Base-by-base conservation (phyloP, 345 rosid species). In the Citrus inodora region DNA sequence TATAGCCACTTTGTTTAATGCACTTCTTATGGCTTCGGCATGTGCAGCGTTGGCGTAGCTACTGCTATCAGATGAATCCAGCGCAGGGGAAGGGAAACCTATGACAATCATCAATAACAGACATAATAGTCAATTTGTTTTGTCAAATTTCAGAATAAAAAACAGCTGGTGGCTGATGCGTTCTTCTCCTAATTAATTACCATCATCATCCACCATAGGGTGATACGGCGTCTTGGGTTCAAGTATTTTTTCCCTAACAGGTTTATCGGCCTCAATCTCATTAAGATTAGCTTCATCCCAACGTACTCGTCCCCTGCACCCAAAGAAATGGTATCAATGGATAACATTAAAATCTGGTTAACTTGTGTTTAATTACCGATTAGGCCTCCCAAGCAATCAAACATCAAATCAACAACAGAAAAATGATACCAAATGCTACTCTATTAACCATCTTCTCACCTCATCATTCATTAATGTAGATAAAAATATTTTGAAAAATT, bases 11-110 rank as follows among this genome's bases (percentile, higher is more conserved):
- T 66, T 55, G 19, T 40, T 79, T 2, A 79, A 7, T 24, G 81
- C 81, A 21, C 22, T 56, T 19, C 16, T 24, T 66, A 73, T 2
- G 32, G 77, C 81, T 65, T 79, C 77, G 5, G 77, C 81, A 73
- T 72, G 73, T 14, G 77, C 73, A 65, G 58, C 48, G 4, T 27
- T 38, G 46, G 42, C 67, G 13, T 27, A 28, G 46, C 25, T 53
- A 21, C 14, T 37, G 13, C 4, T 7, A 9, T 30, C 24, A 37
- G 32, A 58, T 25, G 71, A 30, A 71, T 63, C 55, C 28, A 28
- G 14, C 46, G 24, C 40, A 22, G 56, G 69, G 38, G 76, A 55
- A 37, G 35, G 22, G 53, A 25, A 79, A 10, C 82, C 82, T 56
- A 22, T 1, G 19, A 55, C 21, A 55, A 55, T 59, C 27, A 71